A percentile compares a stretch with the other conserved stretches of the same genome.
phyloP scores from a whole-genome alignment of 1,284 basidiomycete species.

The Xanthoconium separans region DNA sequence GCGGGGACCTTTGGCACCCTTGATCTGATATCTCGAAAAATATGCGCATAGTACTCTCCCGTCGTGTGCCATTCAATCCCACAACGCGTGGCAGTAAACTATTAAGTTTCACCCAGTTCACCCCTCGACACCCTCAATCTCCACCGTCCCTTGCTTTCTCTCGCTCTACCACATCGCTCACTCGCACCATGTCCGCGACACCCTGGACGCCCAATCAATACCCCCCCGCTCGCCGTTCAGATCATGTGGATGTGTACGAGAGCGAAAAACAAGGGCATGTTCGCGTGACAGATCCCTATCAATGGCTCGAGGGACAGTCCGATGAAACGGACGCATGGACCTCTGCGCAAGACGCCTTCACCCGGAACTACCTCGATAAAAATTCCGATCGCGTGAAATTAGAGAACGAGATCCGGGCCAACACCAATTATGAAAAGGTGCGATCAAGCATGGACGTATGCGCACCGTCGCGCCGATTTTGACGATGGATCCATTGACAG shows the following conservation, averaged over 20 bases:
- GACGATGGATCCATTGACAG: slow-evolving; percentile 35
- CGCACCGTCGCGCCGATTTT: not conserved
- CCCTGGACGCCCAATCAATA: slow-evolving; percentile 51
- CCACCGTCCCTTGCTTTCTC: slow-evolving; percentile 23
- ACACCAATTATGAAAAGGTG: slow-evolving; percentile 73
- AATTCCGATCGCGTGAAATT: slow-evolving; percentile 57
- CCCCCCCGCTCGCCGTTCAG: slow-evolving; percentile 60
- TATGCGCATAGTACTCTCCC: slow-evolving; percentile 5
- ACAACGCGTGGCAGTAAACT: slow-evolving; percentile 23
- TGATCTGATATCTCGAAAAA: slow-evolving; percentile 26
- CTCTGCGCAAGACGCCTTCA: slow-evolving; percentile 60
- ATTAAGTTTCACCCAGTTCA: slow-evolving; percentile 16
- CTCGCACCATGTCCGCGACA: slow-evolving; percentile 28
- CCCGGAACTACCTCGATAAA: slow-evolving; percentile 58
- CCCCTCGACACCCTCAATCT: slow-evolving; percentile 12
- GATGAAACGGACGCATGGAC: slow-evolving; percentile 67
- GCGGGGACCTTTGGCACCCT: slow-evolving; percentile 34
- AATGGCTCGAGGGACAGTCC: slow-evolving; percentile 65
- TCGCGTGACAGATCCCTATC: slow-evolving; percentile 68
- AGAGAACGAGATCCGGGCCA: slow-evolving; percentile 58
- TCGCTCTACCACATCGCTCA: slow-evolving; percentile 7
- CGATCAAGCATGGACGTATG: slow-evolving; percentile 4
- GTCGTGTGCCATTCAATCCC: slow-evolving; percentile 16
- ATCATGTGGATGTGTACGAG: slow-evolving; percentile 68
- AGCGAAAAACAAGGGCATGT: slow-evolving; percentile 61